Base-by-base conservation (phyloP, 2,329 filamentous ascomycete species). In the Daldinia sp. region DNA sequence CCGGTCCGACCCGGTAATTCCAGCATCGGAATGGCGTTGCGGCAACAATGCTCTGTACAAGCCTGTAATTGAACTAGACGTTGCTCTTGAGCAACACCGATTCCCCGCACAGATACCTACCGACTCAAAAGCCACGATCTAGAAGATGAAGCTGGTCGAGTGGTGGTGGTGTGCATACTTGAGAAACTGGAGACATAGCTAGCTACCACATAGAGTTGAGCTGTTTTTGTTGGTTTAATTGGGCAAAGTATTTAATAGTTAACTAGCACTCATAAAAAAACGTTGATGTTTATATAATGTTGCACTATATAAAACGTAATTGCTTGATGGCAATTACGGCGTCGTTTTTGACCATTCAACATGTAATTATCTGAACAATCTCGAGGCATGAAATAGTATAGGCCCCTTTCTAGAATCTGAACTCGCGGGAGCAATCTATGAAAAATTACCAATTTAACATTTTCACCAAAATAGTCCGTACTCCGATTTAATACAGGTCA, bases 11-110 rank as follows among this genome's bases (percentile, higher is more conserved):
- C 32, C 47, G 51, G 57, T 47, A 48, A 58, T 51, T 32, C 58
- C 54, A 37, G 59, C 59, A 62, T 62, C 53, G 53, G 59, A 48
- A 56, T 48, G 59, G 59, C 59, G 59, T 62, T 62, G 53, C 53
- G 59, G 53, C 48, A 57, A 62, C 37, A 35, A 48, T 48, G 25
- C 35, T 52, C 37, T 49, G 19, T 49, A 41, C 27, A 39, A 50
- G 51, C 37, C 19, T 29, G 45, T 19, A 15, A 45, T 51, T 43
- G 13, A 37, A 51, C 21, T 51, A 51, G 48, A 51, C 58, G 49
- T 47, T 50, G 32, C 41, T 10, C 45, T 56, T 37, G 58, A 39
- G 52, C 49, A 39, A 50, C 21, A 37, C 51, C 45, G 37, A 51
- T 51, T 61, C 39, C 43, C 45, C 39, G 39, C 13, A 43, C 21